Percentiles rank a stretch among this genome's conserved stretches.
Conservation (phyloP, 2,329 filamentous ascomycete genomes). For the Phaeosphaeriaceae sp. region DNA sequence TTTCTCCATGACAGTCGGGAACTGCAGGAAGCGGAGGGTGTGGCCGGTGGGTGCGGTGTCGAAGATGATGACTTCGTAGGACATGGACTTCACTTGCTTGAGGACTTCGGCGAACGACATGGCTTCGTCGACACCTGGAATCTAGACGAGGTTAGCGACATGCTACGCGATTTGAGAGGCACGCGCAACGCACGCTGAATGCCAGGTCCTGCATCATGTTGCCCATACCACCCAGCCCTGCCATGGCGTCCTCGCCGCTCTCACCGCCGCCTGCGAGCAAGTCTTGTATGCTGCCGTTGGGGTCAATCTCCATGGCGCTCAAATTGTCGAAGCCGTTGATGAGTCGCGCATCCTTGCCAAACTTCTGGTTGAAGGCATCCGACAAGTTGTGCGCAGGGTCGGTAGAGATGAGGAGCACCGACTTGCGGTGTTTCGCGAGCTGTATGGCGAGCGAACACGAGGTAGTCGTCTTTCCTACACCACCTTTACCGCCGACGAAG, state of each 20-base stretch:
- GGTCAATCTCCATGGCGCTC: conserved; percentile 99
- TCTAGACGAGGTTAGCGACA: conserved; percentile 59
- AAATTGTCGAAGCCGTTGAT: conserved; percentile 92
- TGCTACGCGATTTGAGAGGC: background rate
- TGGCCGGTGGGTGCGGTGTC: conserved; percentile 98
- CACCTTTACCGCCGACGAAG: conserved; percentile 97
- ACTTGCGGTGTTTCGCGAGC: conserved; percentile 92
- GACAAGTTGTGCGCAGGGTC: conserved; percentile 98
- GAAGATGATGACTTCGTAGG: conserved; percentile 99
- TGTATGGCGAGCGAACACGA: conserved; percentile 98
- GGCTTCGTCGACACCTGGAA: conserved; percentile 97
- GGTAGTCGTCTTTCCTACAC: conserved; percentile 99
- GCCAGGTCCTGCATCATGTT: conserved; percentile 99
- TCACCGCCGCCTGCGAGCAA: conserved; percentile 81
- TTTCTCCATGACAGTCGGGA: conserved; percentile 97
- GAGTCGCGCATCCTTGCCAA: conserved; percentile 95
- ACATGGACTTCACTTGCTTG: conserved; percentile 98
- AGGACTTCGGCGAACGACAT: conserved; percentile 99
- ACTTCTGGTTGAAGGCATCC: conserved; percentile 98
- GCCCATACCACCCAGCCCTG: conserved; percentile 73
- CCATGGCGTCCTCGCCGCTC: conserved; percentile 72
- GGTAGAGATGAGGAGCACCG: conserved; percentile 95
- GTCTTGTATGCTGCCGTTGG: conserved; percentile 97
- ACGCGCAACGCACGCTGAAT: conserved; percentile 73
- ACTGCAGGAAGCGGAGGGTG: conserved; percentile 97